Conservation (phyloP, 2,329 filamentous ascomycete genomes). For the Talaromyces sp. region DNA sequence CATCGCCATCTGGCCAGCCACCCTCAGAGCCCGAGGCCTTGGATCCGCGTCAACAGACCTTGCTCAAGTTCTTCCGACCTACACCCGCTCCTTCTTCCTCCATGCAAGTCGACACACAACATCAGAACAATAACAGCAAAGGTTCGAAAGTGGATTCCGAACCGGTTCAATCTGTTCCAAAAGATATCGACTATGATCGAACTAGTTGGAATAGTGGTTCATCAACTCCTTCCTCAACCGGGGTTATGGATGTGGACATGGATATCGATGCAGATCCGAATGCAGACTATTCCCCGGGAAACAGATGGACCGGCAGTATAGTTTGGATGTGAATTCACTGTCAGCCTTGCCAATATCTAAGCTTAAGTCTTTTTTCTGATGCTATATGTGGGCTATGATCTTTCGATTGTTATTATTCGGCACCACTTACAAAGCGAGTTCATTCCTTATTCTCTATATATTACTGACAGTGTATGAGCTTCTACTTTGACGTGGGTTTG, state of each 20-base stretch:
- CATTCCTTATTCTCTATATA: background rate
- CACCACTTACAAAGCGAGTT: slow-evolving; percentile 8
- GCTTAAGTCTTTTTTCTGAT: background rate
- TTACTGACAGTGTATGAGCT: background rate
- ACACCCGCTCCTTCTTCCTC: slow-evolving; percentile 16
- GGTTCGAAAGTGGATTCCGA: background rate
- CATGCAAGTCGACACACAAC: slow-evolving; percentile 18
- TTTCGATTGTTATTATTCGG: background rate
- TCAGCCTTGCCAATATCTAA: background rate
- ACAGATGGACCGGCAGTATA: slow-evolving; percentile 25
- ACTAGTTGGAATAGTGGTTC: slow-evolving; percentile 21
- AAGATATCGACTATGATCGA: slow-evolving; percentile 15
- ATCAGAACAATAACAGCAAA: slow-evolving; percentile 18
- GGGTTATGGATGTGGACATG: slow-evolving; percentile 23
- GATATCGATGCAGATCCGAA: slow-evolving; percentile 26
- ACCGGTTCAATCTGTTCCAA: slow-evolving; percentile 7
- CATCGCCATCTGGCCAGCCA: slow-evolving; percentile 23
- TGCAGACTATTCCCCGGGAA: slow-evolving; percentile 16
- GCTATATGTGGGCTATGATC: background rate
- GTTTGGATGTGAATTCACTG: slow-evolving; percentile 28
- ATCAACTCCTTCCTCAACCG: slow-evolving; percentile 20
- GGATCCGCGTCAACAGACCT: slow-evolving; percentile 38
- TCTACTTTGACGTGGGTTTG: background rate
- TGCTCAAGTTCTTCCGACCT: slow-evolving; percentile 38
- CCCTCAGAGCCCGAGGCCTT: slow-evolving; percentile 23